Evolutionary conservation across 768 basidiomycete genomes (phyloP).

Genomic region (Russula ochroleuca): DNA sequence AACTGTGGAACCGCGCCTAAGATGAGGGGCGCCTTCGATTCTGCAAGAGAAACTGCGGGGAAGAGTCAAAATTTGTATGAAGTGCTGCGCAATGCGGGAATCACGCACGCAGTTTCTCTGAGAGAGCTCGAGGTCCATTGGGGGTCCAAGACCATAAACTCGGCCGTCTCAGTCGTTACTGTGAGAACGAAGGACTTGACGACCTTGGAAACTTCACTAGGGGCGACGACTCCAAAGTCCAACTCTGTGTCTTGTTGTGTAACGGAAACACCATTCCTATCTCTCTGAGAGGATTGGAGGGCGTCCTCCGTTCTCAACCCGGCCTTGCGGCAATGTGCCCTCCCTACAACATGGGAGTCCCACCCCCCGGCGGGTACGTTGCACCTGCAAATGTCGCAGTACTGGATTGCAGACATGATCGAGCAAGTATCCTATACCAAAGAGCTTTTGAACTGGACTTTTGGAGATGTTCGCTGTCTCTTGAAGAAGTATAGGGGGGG

Average conservation of each 20-base stretch:
- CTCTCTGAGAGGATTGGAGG: slow-evolving; percentile 3
- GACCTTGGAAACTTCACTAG: not conserved
- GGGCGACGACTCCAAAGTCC: slow-evolving; percentile 13
- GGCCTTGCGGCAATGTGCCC: slow-evolving; percentile 9
- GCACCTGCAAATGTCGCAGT: slow-evolving; percentile 7
- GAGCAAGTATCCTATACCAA: too few relatives aligned
- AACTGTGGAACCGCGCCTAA: slow-evolving; percentile 1
- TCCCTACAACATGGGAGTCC: slow-evolving; percentile 4
- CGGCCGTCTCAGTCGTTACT: not conserved
- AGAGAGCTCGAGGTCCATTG: slow-evolving; percentile 7
- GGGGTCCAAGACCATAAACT: slow-evolving; percentile 14
- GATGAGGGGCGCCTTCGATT: slow-evolving; percentile 11
- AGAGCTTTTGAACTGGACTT: not conserved
- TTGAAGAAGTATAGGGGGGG: not conserved
- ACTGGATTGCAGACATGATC: not conserved
- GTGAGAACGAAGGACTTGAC: slow-evolving; percentile 4
- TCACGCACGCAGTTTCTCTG: slow-evolving; percentile 10
- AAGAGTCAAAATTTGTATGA: not conserved
- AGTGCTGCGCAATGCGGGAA: not conserved
- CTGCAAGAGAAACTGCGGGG: slow-evolving; percentile 3
- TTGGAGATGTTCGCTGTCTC: not conserved
- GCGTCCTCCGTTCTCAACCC: not conserved
- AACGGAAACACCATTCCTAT: slow-evolving; percentile 13
- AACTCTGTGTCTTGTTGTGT: not conserved
- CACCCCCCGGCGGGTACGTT: not conserved